These are phyloP conservation scores for Apium graveolens DNA, from an alignment of 129 eudicot genomes.

Conservation along the genomic window DNA sequence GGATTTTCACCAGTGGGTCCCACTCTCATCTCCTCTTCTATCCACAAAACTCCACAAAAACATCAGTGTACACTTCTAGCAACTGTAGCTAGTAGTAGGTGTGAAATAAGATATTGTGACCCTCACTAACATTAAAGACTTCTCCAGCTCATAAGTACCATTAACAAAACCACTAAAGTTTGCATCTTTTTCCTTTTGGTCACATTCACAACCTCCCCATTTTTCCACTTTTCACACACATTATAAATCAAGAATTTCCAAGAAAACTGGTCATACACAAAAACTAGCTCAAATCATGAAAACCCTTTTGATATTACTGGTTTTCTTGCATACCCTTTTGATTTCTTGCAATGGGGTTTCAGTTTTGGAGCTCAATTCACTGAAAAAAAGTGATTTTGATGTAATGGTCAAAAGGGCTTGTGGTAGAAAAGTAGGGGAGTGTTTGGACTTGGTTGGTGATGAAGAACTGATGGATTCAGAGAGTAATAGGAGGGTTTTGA, in stretches of 20 bases:
- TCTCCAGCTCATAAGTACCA: neutral
- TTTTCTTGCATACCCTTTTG: slow-evolving; percentile 43
- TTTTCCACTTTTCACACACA: slow-evolving; percentile 13
- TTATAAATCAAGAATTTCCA: neutral
- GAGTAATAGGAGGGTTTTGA: slow-evolving; percentile 41
- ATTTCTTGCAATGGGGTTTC: slow-evolving; percentile 33
- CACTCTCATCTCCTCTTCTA: neutral
- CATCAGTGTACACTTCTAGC: neutral
- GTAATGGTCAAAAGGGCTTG: slow-evolving; percentile 32
- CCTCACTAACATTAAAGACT: slow-evolving; percentile 5
- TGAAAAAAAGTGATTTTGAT: slow-evolving; percentile 24
- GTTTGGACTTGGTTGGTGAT: slow-evolving; percentile 26
- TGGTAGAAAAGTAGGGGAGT: slow-evolving; percentile 22
- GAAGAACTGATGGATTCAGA: slow-evolving; percentile 49
- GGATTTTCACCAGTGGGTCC: neutral
- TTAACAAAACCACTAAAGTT: neutral
- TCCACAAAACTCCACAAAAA: neutral
- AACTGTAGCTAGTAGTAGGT: neutral
- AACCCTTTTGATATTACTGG: slow-evolving; percentile 25
- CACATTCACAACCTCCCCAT: slow-evolving; percentile 9
- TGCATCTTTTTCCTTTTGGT: neutral
- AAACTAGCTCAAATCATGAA: slow-evolving; percentile 18
- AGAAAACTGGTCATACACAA: neutral
- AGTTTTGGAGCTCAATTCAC: slow-evolving; percentile 25
- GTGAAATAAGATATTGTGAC: slow-evolving; percentile 1